Percentiles rank a stretch among this genome's conserved stretches.
phyloP scores from a whole-genome alignment of 2,329 filamentous ascomycete species.

The Tolypocladium paradoxum region DNA sequence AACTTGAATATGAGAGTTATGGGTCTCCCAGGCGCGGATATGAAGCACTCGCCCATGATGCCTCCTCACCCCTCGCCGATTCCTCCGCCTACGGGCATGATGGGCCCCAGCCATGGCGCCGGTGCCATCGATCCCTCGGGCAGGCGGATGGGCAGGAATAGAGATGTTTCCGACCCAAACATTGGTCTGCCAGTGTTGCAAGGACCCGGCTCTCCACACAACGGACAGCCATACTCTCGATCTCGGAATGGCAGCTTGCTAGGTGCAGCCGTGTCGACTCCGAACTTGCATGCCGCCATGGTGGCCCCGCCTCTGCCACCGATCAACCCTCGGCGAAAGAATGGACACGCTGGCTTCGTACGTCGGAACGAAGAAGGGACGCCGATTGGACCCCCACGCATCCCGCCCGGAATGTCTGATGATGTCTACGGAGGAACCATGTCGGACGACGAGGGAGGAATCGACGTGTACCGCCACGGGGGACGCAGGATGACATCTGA shows the following conservation, averaged over 20 bases:
- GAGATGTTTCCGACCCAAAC: constrained; percentile 40
- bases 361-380: constrained; percentile 24
- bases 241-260: constrained; percentile 25
- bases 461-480: constrained; percentile 23
- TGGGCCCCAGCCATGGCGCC: constrained; percentile 3
- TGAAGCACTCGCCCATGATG: neutral
- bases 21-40: constrained; percentile 36
- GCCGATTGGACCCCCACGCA: constrained; percentile 7
- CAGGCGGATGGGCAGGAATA: constrained; percentile 31
- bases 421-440: constrained; percentile 8
- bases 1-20: constrained; percentile 29
- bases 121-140: constrained; percentile 3
- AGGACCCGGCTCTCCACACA: constrained; percentile 30
- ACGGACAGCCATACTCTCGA: constrained; percentile 13
- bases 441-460: constrained; percentile 28
- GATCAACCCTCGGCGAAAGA: constrained; percentile 46
- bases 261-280: constrained; percentile 20
- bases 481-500: constrained; percentile 34
- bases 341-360: constrained; percentile 25
- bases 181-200: constrained; percentile 36
- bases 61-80: neutral
- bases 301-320: constrained; percentile 42
- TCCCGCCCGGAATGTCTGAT: constrained; percentile 1
- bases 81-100: neutral
- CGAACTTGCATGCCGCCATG: constrained; percentile 23